Evolutionary conservation across 73 alveolate genomes (phyloP).

Genomic region (Paramecium sexaurelia): DNA sequence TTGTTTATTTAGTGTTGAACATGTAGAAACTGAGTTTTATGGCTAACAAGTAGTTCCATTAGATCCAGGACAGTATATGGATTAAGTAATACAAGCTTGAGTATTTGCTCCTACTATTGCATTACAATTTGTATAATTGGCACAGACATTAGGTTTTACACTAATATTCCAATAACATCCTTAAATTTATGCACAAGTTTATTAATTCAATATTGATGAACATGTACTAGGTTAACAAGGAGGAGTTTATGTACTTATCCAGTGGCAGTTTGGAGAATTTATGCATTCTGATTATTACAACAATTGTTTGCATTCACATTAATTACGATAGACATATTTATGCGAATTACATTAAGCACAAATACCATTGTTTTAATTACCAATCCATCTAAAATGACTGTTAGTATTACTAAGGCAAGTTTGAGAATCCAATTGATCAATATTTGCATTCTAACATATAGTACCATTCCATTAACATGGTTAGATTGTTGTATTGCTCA

Average conservation of each 20-base stretch:
- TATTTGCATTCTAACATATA: neutral
- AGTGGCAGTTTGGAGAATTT: neutral
- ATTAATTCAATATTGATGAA: neutral
- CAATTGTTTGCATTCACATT: neutral
- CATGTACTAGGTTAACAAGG: neutral
- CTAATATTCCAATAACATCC: neutral
- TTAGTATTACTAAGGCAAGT: neutral
- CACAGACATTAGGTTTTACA: neutral
- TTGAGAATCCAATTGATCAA: too few relatives aligned
- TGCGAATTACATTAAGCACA: neutral
- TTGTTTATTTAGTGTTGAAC: neutral
- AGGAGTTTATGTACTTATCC: neutral
- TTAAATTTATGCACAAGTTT: neutral
- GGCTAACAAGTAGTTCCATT: neutral
- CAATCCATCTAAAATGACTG: neutral
- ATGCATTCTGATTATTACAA: neutral
- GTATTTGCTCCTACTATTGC: neutral
- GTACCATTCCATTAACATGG: neutral
- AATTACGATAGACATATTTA: neutral
- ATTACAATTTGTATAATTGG: neutral
- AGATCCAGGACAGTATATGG: neutral
- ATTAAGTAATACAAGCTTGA: neutral
- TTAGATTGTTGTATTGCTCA: neutral
- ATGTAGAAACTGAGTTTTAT: neutral
- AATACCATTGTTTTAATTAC: neutral